phyloP scores from a whole-genome alignment of 352 stramenopile species.

The Pythium plurisporium region DNA sequence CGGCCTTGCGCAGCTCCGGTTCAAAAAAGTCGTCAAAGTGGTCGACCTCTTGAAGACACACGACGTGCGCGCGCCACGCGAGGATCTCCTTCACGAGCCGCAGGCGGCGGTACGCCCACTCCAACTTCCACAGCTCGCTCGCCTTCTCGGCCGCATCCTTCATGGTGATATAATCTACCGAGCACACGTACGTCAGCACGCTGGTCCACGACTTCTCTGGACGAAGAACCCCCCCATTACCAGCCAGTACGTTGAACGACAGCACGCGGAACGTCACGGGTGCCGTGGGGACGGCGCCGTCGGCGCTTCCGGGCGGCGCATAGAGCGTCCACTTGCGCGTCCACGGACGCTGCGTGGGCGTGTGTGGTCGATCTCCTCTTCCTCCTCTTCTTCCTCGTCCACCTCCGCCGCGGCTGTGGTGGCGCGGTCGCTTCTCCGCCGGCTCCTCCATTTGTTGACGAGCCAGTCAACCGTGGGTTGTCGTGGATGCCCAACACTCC shows the following conservation, averaged over 20 bases:
- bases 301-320: slow-evolving; percentile 25
- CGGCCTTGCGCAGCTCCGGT: slow-evolving; percentile 44
- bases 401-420: neutral
- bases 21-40: slow-evolving; percentile 72
- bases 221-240: slow-evolving; percentile 8
- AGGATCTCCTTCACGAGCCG: slow-evolving; percentile 54
- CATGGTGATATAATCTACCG: slow-evolving; percentile 58
- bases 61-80: slow-evolving; percentile 36
- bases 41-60: slow-evolving; percentile 72
- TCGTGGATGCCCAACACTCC: neutral
- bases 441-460: neutral
- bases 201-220: neutral
- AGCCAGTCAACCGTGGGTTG: neutral
- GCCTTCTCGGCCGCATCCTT: slow-evolving; percentile 20
- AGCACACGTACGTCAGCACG: neutral
- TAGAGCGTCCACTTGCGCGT: slow-evolving; percentile 51
- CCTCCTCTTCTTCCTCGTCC: neutral
- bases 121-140: slow-evolving; percentile 42
- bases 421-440: neutral
- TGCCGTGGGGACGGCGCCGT: slow-evolving; percentile 16
- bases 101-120: slow-evolving; percentile 48
- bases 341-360: slow-evolving; percentile 8
- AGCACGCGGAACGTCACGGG: slow-evolving; percentile 53
- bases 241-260: slow-evolving; percentile 72
- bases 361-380: neutral